A percentile compares a stretch with the other conserved stretches of the same genome.
Conservation (phyloP, 2,329 filamentous ascomycete species). For the Aschersonia sp. region DNA sequence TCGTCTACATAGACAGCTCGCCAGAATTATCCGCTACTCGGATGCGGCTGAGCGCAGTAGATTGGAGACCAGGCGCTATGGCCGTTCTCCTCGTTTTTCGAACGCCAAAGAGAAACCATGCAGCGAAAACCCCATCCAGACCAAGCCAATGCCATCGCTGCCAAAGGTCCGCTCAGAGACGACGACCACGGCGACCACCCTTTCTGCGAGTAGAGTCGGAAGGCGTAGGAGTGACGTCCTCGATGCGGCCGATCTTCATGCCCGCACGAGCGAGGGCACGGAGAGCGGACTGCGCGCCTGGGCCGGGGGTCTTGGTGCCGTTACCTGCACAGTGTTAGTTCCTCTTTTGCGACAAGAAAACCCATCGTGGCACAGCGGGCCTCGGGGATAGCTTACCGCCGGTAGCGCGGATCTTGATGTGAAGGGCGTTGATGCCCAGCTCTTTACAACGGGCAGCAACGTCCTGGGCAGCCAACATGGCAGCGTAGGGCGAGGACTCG, state of each 20-base stretch:
- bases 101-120: constrained; percentile 40
- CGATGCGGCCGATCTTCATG: constrained; percentile 99
- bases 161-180: constrained; percentile 57
- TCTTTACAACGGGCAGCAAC: constrained; percentile 75
- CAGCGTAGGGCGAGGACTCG: constrained; percentile 98
- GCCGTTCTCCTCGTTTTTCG: constrained; percentile 63
- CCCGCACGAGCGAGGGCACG: constrained; percentile 96
- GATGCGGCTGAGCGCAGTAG: constrained; percentile 30
- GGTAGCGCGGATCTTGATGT: constrained; percentile 99
- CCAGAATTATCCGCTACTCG: constrained; percentile 9
- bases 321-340: constrained; percentile 46
- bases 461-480: constrained; percentile 99
- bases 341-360: not conserved
- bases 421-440: constrained; percentile 72
- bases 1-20: constrained; percentile 21
- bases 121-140: constrained; percentile 23
- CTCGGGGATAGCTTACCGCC: constrained; percentile 51
- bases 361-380: not conserved
- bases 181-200: constrained; percentile 99
- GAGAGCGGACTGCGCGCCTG: constrained; percentile 97
- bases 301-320: constrained; percentile 99
- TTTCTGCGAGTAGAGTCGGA: constrained; percentile 99
- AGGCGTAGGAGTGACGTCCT: constrained; percentile 98
- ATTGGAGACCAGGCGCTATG: constrained; percentile 48
- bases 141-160: constrained; percentile 11